Conservation (phyloP, 352 stramenopile genomes). For the Pseudoperonospora humuli region DNA sequence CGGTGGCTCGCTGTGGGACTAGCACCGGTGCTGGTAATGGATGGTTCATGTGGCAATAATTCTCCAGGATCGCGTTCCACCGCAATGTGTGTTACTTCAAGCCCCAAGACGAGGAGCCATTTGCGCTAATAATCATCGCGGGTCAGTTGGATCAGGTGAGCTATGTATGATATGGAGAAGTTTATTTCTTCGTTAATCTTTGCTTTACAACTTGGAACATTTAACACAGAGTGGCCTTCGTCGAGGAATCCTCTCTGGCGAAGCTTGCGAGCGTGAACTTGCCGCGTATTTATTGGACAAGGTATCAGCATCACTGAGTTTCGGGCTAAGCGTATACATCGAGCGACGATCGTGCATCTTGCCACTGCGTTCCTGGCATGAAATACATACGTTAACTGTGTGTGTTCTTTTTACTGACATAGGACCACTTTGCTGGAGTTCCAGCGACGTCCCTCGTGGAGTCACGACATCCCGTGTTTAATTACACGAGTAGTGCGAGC, state of each 20-base stretch:
- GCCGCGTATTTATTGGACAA: conserved; percentile 96
- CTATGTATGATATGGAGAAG: neutral
- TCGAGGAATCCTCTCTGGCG: conserved; percentile 90
- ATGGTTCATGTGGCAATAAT: conserved; percentile 98
- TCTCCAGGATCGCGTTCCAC: conserved; percentile 92
- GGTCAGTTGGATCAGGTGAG: conserved; percentile 58
- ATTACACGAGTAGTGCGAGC: conserved; percentile 41
- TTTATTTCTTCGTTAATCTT: neutral
- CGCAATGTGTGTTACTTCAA: conserved; percentile 96
- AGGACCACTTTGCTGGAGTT: conserved; percentile 80
- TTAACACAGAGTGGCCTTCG: conserved; percentile 64
- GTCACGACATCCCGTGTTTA: conserved; percentile 68
- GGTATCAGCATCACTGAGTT: conserved; percentile 17
- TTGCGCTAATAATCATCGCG: conserved; percentile 95
- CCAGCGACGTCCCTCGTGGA: conserved; percentile 76
- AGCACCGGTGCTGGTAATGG: conserved; percentile 89
- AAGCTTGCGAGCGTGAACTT: conserved; percentile 95
- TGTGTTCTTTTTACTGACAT: conserved; percentile 20
- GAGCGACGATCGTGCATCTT: neutral
- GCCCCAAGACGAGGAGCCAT: conserved; percentile 97
- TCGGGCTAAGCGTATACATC: neutral
- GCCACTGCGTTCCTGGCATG: neutral
- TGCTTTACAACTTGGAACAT: neutral
- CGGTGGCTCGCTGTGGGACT: conserved; percentile 87
- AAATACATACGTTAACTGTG: conserved; percentile 12